Evolutionary conservation across 2,329 filamentous ascomycete genomes (phyloP).

Genomic region (Alternaria gansuensis): DNA sequence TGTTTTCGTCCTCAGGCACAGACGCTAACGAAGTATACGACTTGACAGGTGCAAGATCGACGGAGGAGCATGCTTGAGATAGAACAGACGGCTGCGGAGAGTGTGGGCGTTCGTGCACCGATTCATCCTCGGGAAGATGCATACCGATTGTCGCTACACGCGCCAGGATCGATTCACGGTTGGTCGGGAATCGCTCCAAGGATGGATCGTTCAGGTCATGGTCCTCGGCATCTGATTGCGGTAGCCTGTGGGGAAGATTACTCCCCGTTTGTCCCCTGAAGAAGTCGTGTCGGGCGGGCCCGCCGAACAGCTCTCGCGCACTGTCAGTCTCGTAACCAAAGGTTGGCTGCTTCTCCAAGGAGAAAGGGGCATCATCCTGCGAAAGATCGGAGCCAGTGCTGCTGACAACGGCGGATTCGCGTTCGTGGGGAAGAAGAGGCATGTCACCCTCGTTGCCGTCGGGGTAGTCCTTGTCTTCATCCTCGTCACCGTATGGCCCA

Average conservation of each 20-base stretch:
- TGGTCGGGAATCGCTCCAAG: conserved; percentile 42
- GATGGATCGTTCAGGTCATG: conserved; percentile 39
- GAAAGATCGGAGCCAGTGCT: conserved; percentile 29
- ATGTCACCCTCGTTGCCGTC: conserved; percentile 21
- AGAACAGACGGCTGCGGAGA: conserved; percentile 38
- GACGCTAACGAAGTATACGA: conserved; percentile 42
- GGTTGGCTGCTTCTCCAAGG: conserved; percentile 17
- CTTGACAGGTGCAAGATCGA: conserved; percentile 38
- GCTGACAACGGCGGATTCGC: conserved; percentile 22
- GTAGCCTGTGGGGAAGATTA: conserved; percentile 41
- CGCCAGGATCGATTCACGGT: conserved; percentile 41
- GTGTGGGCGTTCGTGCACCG: conserved; percentile 22
- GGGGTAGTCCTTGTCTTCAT: conserved; percentile 1
- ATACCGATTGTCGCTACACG: conserved; percentile 41
- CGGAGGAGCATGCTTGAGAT: conserved; percentile 46
- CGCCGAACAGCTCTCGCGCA: conserved; percentile 21
- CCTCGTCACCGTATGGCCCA: conserved; percentile 16
- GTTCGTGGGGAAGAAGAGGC: conserved; percentile 39
- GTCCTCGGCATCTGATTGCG: conserved; percentile 43
- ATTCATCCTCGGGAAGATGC: conserved; percentile 41
- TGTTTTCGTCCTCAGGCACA: conserved; percentile 35
- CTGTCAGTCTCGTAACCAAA: conserved; percentile 25
- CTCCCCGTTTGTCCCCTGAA: conserved; percentile 36
- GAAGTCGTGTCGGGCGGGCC: conserved; percentile 20
- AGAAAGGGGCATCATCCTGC: conserved; percentile 20